Percentiles rank a stretch among this genome's conserved stretches.
Evolutionary conservation across 495 filamentous ascomycete genomes (phyloP).

Genomic region (Xanthoparmelia taractica): DNA sequence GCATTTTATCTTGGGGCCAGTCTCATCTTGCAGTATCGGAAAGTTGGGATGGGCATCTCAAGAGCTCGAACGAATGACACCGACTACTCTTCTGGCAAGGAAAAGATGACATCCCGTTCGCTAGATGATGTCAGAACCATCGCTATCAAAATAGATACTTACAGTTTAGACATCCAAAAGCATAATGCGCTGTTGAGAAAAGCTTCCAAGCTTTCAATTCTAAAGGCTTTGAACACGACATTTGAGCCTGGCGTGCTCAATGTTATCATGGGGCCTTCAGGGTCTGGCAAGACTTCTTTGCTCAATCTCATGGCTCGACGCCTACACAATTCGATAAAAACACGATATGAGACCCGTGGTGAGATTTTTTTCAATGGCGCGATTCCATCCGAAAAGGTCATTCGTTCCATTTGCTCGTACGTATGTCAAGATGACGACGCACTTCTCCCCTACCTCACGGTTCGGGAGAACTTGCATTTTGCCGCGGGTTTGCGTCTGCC

Average conservation of each 20-base stretch:
- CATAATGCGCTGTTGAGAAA: constrained; percentile 37
- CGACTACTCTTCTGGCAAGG: constrained; percentile 53
- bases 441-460: constrained; percentile 62
- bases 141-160: constrained; percentile 52
- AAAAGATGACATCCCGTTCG: constrained; percentile 46
- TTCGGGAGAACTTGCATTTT: constrained; percentile 62
- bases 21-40: constrained; percentile 49
- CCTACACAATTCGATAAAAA: constrained; percentile 47
- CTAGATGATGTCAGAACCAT: constrained; percentile 48
- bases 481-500: constrained; percentile 62
- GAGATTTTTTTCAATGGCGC: constrained; percentile 61
- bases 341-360: constrained; percentile 47
- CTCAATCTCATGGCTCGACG: constrained; percentile 61
- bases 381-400: constrained; percentile 53
- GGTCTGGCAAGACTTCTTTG: constrained; percentile 64
- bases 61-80: constrained; percentile 46
- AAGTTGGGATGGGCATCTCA: constrained; percentile 53
- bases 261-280: constrained; percentile 71
- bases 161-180: constrained; percentile 56
- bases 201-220: constrained; percentile 47
- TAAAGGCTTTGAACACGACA: constrained; percentile 52
- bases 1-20: constrained; percentile 50
- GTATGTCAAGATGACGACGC: constrained; percentile 72
- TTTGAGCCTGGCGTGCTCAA: constrained; percentile 60
- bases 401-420: constrained; percentile 63